Percentiles rank a stretch among this genome's conserved stretches.
Conservation (phyloP, 2,329 filamentous ascomycete genomes). For the Fusarium penzigii region DNA sequence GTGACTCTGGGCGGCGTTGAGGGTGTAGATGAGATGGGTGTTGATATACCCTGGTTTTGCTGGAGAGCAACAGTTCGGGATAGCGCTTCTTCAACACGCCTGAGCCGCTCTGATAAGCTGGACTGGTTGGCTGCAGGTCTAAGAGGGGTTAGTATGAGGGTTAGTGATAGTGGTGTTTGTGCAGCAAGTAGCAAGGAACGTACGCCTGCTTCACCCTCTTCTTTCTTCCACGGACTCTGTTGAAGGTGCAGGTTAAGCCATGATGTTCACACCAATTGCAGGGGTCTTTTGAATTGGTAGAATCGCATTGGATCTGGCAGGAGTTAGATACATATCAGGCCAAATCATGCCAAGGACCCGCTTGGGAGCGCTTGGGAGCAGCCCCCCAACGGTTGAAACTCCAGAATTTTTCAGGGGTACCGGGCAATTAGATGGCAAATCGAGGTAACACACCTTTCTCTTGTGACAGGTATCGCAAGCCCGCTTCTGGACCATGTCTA, state of each 20-base stretch:
- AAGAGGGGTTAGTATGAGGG: too few relatives aligned
- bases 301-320: slow-evolving; percentile 27
- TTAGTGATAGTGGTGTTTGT: not conserved
- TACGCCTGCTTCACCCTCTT: slow-evolving; percentile 18
- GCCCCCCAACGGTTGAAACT: too few relatives aligned
- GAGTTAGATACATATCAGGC: not conserved
- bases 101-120: slow-evolving; percentile 22
- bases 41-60: not conserved
- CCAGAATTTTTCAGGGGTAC: not conserved
- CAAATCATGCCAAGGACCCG: not conserved
- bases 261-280: slow-evolving; percentile 30
- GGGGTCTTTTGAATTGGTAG: slow-evolving; percentile 1
- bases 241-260: slow-evolving; percentile 24
- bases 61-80: slow-evolving; percentile 17
- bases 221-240: slow-evolving; percentile 25
- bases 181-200: not conserved
- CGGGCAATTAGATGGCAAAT: not conserved
- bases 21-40: slow-evolving; percentile 4
- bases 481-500: slow-evolving; percentile 16
- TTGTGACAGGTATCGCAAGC: slow-evolving; percentile 27
- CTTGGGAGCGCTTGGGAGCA: not conserved
- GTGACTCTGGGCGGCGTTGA: slow-evolving; percentile 5
- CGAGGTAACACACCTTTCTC: slow-evolving; percentile 23
- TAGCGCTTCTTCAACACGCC: slow-evolving; percentile 22
- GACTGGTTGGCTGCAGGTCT: slow-evolving; percentile 9